Base-by-base conservation (phyloP, 371 early-diverging fungal genomes). In the Dipsacomyces acuminosporus region DNA sequence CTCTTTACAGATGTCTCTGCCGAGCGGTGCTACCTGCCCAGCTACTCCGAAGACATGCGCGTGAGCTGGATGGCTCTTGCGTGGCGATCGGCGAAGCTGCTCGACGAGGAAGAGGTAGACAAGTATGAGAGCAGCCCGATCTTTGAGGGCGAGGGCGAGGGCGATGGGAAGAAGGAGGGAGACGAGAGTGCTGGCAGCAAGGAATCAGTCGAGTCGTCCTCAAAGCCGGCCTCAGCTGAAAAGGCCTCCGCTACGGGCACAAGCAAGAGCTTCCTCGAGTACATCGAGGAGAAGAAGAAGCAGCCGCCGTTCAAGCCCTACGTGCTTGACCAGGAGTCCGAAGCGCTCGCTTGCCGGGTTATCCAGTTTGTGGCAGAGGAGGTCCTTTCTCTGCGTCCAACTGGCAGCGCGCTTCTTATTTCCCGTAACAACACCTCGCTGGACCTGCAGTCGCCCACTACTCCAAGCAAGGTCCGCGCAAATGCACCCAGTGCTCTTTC, bases 1-100 rank as follows among this genome's bases (percentile, higher is more conserved):
- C 58, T 79, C 3, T 97, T 92, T 69, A 76, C 82, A 15, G 62
- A 84, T 2, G 87, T 89, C 0, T 73, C 83, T 0, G 64, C 74
- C 0, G 81, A 79, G n/a, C 61, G 83, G 8, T 87, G 86, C 64
- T 78, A 81, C 25, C 69, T 93, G 26, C 72, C 84, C 1, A 76
- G 76, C 14, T 84, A 80, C 59, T 85, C 84, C 45, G 66, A 81
- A 34, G 69, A 74, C 38, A 78, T 77, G 45, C 64, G 77, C 8
- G 67, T 74, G 38, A 75, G 73, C 38, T 85, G 83, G 49, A 75
- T 89, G 45, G 54, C 57, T 7, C 53, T 69, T 18, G 56, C 70
- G 13, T 69, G 70, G 70, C 59, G 66, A n/a, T 59, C 65, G 25
- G 22, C 30, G 4, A 48, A 30, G 8, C 60, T 69, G 18, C 22